Evolutionary conservation across 306 rosid genomes (phyloP), one percentile per base, ranked within the genome.

Genomic region (Parietaria judaica): DNA sequence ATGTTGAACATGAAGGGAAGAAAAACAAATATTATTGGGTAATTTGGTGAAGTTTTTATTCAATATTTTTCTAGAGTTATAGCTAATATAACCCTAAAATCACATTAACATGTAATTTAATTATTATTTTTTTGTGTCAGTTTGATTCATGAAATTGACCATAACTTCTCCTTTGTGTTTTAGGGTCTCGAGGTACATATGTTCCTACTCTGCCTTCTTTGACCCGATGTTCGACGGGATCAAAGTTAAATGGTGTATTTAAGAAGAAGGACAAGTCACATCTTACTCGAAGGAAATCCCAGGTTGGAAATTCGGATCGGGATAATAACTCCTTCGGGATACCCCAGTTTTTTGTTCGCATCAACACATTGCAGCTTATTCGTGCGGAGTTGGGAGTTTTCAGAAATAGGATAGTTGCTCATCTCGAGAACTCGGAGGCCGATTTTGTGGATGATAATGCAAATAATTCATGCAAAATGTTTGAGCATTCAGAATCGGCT

Each of bases 361-460:
- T 92, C 54, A 92, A 84, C 74, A 82, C 99, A 3, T 65, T 92
- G 84, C 94, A 92, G 76, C 88, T 84, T 38, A 77, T 92, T 55
- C 90, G 87, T 60, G 66, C 73, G 74, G 95, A 88, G 66, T 66
- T 88, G 71, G 85, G 74, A 49, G 94, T 80, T 53, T 63, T 86
- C 61, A 94, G 83, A 61, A 88, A 79, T 82, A 86, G 86, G 67
- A 70, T 77, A 44, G 61, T 81, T 58, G 84, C 85, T 54, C 75
- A 82, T 72, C 83, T 92, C 54, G 73, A 78, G 61, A 85, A 71
- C 75, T 63, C 74, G 44, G 87, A 71, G 69, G 71, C 79, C 51
- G 14, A 51, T 43, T 65, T 48, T 15, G 79, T 34, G n/a, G 76
- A 61, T 48, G 73, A 72, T 60, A 63, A 71, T 61, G 65, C 52